Evolutionary conservation across 2,329 filamentous ascomycete genomes (phyloP).

Genomic region (Colletotrichum gigasporum): DNA sequence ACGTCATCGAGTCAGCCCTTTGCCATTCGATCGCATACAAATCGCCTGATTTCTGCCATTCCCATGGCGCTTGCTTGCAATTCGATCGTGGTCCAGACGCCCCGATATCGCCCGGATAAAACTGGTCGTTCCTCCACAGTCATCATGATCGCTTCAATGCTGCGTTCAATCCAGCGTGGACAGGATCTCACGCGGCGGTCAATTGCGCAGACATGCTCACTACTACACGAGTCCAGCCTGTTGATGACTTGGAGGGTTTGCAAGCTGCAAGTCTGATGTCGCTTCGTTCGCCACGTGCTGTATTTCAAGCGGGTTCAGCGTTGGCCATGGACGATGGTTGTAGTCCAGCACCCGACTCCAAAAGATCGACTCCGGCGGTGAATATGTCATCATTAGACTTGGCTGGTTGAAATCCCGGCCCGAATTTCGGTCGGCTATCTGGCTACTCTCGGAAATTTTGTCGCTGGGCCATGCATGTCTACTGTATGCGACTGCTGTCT

Average conservation of each 20-base stretch:
- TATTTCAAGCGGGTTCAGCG: too few species aligned
- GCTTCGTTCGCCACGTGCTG: background rate
- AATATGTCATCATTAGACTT: slow-evolving; percentile 5
- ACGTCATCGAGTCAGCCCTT: background rate
- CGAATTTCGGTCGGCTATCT: too few species aligned
- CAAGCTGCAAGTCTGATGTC: background rate
- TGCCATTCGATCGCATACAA: background rate
- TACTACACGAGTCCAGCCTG: too few species aligned
- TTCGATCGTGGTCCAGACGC: background rate
- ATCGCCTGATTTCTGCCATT: background rate
- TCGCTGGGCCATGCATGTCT: too few species aligned
- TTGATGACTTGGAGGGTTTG: background rate
- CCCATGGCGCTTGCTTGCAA: background rate
- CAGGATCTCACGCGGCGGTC: too few species aligned
- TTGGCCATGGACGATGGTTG: background rate
- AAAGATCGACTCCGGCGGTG: background rate
- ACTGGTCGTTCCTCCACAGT: too few species aligned
- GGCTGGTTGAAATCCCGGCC: background rate
- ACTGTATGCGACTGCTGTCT: too few species aligned
- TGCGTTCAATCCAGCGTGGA: too few species aligned
- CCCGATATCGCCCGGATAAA: background rate
- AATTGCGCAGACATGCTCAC: too few species aligned
- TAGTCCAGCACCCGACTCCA: background rate
- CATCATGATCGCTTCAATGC: too few species aligned
- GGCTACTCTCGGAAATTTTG: too few species aligned